Evolutionary conservation across 2,329 filamentous ascomycete species (phyloP).

Genomic region (Huntiella bhutanensis): DNA sequence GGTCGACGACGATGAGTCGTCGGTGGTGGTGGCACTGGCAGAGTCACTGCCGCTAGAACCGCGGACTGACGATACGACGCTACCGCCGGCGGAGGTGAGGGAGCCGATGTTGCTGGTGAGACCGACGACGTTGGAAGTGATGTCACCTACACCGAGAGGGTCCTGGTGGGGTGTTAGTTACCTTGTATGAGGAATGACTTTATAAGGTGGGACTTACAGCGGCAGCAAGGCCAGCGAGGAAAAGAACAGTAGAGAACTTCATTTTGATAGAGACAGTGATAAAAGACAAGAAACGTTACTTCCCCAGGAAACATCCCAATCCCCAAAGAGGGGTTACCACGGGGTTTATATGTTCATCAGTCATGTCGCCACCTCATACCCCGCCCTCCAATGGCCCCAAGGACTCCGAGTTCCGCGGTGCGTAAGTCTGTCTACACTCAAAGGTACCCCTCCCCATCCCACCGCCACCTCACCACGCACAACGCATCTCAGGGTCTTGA

Average conservation of each 20-base stretch:
- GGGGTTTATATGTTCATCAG: no score
- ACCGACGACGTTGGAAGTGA: slow-evolving; percentile 7
- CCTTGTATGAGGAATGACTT: neutral
- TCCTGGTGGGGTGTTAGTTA: neutral
- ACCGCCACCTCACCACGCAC: neutral
- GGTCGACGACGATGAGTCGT: slow-evolving; percentile 6
- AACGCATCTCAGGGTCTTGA: neutral
- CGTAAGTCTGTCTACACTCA: neutral
- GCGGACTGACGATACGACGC: neutral
- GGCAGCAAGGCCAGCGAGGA: slow-evolving; percentile 17
- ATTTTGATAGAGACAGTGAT: slow-evolving; percentile 14
- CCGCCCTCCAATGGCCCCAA: no score
- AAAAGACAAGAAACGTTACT: no score
- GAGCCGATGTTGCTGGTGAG: slow-evolving; percentile 8
- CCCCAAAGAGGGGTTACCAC: no score
- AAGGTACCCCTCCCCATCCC: neutral
- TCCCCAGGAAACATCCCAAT: no score
- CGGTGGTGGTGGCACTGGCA: slow-evolving; percentile 11
- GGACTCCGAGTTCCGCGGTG: no score
- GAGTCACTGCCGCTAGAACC: slow-evolving; percentile 5
- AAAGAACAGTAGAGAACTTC: slow-evolving; percentile 20
- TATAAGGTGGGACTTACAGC: slow-evolving; percentile 15
- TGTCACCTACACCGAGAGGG: slow-evolving; percentile 4
- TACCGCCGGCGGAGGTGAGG: slow-evolving; percentile 5
- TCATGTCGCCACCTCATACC: neutral